Percentiles rank a stretch among this genome's conserved stretches.
Evolutionary conservation across 1,284 basidiomycete species (phyloP).

Genomic region (Sporisorium exsertum): DNA sequence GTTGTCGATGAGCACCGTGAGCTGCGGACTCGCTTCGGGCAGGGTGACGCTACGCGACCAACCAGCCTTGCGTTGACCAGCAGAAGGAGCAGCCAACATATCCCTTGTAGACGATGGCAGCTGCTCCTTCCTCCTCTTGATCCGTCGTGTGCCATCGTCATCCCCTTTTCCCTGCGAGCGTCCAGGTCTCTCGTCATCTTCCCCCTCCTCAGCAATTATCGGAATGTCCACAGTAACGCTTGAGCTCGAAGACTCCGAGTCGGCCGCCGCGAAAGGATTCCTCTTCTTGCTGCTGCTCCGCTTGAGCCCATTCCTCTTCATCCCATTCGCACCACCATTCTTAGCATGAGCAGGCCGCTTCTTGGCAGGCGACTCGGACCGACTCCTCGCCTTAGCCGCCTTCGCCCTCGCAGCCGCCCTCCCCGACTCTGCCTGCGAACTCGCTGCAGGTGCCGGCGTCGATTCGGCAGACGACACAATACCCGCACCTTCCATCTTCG

Average conservation of each 20-base stretch:
- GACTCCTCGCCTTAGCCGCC: constrained; percentile 26
- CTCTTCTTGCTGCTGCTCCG: constrained; percentile 34
- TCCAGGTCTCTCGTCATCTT: constrained; percentile 6
- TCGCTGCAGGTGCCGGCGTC: constrained; percentile 6
- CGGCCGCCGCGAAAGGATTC: constrained; percentile 27
- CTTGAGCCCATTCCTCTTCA: constrained; percentile 23
- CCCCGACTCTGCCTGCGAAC: constrained; percentile 11
- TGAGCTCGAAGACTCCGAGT: constrained; percentile 3
- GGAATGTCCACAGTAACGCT: constrained; percentile 27
- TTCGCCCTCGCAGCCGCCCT: constrained; percentile 14
- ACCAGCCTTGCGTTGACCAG: constrained; percentile 4
- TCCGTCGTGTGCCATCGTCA: constrained; percentile 40
- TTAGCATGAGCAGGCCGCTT: constrained; percentile 12
- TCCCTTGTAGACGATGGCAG: constrained; percentile 36
- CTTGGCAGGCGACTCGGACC: constrained; percentile 40
- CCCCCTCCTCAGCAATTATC: constrained; percentile 21
- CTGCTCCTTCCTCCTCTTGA: constrained; percentile 41
- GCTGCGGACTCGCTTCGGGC: constrained; percentile 14
- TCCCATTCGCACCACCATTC: constrained; percentile 3
- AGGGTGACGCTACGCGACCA: constrained; percentile 23
- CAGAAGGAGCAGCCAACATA: constrained; percentile 7
- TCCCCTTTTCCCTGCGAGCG: constrained; percentile 37
- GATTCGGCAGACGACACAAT: constrained; percentile 7
- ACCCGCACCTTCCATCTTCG: constrained; percentile 39
- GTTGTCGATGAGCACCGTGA: constrained; percentile 28